A percentile compares a stretch with the other conserved stretches of the same genome.
phyloP scores from a whole-genome alignment of 1,139 yeast species.

The Scheffersomyces titani region DNA sequence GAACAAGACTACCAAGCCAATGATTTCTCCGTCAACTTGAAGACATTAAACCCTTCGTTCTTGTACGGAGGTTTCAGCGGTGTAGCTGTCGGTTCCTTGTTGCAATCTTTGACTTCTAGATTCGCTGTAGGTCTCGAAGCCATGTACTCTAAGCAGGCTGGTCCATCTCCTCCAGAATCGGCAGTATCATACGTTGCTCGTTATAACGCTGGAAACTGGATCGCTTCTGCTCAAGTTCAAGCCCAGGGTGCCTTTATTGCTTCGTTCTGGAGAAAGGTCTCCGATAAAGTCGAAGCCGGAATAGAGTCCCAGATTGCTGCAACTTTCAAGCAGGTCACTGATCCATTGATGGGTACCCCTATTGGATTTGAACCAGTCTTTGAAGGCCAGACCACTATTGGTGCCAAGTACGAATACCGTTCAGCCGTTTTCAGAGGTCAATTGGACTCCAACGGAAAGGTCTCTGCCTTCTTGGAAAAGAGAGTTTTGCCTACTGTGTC shows the following conservation, averaged over 20 bases:
- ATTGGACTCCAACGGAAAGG: conserved; percentile 88
- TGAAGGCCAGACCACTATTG: conserved; percentile 91
- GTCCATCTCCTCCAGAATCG: conserved; percentile 83
- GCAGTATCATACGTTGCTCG: conserved; percentile 91
- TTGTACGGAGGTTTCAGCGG: conserved; percentile 80
- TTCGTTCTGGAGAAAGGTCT: conserved; percentile 91
- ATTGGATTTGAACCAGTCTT: conserved; percentile 78
- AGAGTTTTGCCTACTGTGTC: conserved; percentile 91
- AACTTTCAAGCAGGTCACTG: conserved; percentile 74
- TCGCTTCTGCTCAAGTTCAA: conserved; percentile 90
- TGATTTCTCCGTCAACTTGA: conserved; percentile 86
- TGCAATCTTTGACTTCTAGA: conserved; percentile 84
- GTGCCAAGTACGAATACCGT: conserved; percentile 98
- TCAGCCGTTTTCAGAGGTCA: conserved; percentile 96
- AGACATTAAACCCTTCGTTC: conserved; percentile 86
- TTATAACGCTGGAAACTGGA: conserved; percentile 86
- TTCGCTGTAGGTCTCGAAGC: conserved; percentile 92
- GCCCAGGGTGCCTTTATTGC: conserved; percentile 90
- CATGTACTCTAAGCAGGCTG: conserved; percentile 79
- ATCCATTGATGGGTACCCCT: conserved; percentile 80
- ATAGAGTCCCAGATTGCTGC: conserved; percentile 87
- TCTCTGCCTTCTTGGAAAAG: conserved; percentile 87
- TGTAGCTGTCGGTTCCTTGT: conserved; percentile 85
- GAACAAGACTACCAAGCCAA: conserved; percentile 94
- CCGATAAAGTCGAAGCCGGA: conserved; percentile 95